These are phyloP conservation scores for Fusarium sp. DNA, from an alignment of 2,329 filamentous ascomycete genomes.

Conservation along the genomic window DNA sequence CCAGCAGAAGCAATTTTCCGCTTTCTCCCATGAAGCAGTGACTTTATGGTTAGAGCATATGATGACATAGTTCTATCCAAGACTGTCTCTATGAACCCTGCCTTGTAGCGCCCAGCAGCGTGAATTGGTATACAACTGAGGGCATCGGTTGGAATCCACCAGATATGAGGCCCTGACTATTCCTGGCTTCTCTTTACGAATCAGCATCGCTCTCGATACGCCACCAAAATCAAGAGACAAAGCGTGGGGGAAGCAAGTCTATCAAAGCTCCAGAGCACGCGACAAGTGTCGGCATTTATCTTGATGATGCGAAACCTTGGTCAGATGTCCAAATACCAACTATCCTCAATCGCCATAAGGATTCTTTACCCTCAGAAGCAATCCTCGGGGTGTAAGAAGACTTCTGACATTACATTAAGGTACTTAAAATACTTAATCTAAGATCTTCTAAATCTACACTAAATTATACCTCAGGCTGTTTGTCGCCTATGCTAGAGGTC, in stretches of 20 bases:
- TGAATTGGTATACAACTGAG: neutral
- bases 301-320: too few relatives aligned
- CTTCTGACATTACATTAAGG: too few relatives aligned
- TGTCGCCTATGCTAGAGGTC: too few relatives aligned
- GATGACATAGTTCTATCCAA: neutral
- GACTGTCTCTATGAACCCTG: neutral
- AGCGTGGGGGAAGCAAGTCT: neutral
- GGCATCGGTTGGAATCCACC: neutral
- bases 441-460: too few relatives aligned
- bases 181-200: neutral
- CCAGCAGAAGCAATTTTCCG: fast-evolving
- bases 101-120: neutral
- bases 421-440: too few relatives aligned
- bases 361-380: too few relatives aligned
- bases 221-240: neutral
- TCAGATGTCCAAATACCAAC: too few relatives aligned
- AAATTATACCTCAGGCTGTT: too few relatives aligned
- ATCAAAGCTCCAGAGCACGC: too few relatives aligned
- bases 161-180: neutral
- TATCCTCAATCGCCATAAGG: too few relatives aligned
- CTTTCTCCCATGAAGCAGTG: neutral
- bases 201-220: neutral
- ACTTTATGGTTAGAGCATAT: neutral
- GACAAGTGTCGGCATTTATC: too few relatives aligned
- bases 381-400: too few relatives aligned